phyloP scores from a whole-genome alignment of 2,329 filamentous ascomycete genomes.

The Alternaria metachromatica region DNA sequence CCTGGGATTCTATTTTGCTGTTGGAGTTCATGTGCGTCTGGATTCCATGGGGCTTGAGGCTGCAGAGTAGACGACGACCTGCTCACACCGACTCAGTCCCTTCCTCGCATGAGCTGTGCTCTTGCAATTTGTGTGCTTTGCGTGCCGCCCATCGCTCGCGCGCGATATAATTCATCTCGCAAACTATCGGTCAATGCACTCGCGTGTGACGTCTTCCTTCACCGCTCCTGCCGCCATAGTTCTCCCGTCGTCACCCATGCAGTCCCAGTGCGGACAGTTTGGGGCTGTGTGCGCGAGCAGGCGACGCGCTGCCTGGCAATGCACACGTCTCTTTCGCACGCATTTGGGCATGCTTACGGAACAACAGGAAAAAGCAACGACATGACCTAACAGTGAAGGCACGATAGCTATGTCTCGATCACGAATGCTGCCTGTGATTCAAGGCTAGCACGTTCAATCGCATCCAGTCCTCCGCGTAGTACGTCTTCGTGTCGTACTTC shows the following conservation, averaged over 20 bases:
- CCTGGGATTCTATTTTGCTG: not conserved
- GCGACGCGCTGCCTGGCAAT: slow-evolving; percentile 6
- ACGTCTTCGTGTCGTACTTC: not conserved
- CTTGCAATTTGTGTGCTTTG: not conserved
- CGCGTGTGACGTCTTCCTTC: not conserved
- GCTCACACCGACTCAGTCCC: not conserved
- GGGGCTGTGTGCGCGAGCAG: slow-evolving; percentile 13
- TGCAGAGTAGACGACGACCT: not conserved
- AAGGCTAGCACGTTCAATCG: slow-evolving; percentile 12
- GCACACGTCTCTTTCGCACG: not conserved
- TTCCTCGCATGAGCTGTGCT: not conserved
- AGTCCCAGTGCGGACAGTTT: not conserved
- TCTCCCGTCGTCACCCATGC: not conserved
- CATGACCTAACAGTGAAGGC: slow-evolving; percentile 2
- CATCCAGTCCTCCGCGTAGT: not conserved
- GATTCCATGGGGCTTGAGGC: not conserved
- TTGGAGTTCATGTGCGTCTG: not conserved
- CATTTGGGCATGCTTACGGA: not conserved
- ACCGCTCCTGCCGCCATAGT: slow-evolving; percentile 1
- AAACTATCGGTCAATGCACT: not conserved
- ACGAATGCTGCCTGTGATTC: slow-evolving; percentile 6
- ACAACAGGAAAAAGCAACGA: not conserved
- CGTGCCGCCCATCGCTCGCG: not conserved
- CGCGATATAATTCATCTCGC: not conserved
- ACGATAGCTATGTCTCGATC: not conserved